Conservation (phyloP, 2,329 filamentous ascomycete species). For the Sphaerostilbella broomeana region DNA sequence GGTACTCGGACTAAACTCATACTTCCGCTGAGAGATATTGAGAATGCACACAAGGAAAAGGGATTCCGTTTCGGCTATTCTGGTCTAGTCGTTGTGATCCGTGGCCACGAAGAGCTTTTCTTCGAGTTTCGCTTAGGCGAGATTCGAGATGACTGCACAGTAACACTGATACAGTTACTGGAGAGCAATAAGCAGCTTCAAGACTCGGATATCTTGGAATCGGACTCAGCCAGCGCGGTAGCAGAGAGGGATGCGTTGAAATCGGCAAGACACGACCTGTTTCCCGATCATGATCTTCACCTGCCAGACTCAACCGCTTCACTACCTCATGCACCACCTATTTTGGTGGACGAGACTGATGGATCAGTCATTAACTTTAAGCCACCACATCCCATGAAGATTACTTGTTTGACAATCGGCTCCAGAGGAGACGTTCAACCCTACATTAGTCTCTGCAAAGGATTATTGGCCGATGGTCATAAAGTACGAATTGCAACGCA, state of each 20-base stretch:
- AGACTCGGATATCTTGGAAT: conserved; percentile 60
- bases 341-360: conserved; percentile 82
- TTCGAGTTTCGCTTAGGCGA: conserved; percentile 82
- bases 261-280: conserved; percentile 57
- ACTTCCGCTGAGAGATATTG: conserved; percentile 81
- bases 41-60: conserved; percentile 91
- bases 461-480: conserved; percentile 81
- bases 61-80: conserved; percentile 89
- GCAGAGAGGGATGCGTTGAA: conserved; percentile 76
- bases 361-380: conserved; percentile 90
- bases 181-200: conserved; percentile 65
- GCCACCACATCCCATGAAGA: conserved; percentile 66
- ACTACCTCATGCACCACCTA: conserved; percentile 57
- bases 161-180: conserved; percentile 70
- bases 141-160: conserved; percentile 78
- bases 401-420: conserved; percentile 93
- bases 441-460: conserved; percentile 94
- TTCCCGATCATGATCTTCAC: conserved; percentile 43
- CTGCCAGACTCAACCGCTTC: conserved; percentile 41
- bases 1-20: conserved; percentile 90
- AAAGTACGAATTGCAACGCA: conserved; percentile 84
- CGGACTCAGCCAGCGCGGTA: conserved; percentile 68
- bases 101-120: conserved; percentile 90
- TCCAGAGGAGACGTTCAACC: conserved; percentile 95
- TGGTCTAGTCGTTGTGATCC: conserved; percentile 85